Percentiles rank a stretch among this genome's conserved stretches.
Conservation (phyloP, 148 eudicot genomes). For the Silene conica region DNA sequence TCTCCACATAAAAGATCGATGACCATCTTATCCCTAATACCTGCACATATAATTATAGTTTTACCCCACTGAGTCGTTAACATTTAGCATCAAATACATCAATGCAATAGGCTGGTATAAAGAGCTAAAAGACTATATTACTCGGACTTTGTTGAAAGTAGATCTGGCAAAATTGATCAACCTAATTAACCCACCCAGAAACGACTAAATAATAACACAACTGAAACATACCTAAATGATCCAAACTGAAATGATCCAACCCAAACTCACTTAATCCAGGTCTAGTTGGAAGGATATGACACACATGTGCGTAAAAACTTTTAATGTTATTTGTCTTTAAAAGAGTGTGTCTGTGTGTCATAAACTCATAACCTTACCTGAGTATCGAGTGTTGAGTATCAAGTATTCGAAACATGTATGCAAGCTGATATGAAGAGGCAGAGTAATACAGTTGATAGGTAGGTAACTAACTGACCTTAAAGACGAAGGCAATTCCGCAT, state of each 20-base stretch:
- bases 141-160: not conserved
- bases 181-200: not conserved
- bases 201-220: too few relatives aligned
- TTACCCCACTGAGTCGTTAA: not conserved
- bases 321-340: too few relatives aligned
- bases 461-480: slow-evolving; percentile 50
- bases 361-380: too few relatives aligned
- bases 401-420: too few relatives aligned
- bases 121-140: too few relatives aligned
- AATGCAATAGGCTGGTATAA: not conserved
- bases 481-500: slow-evolving; percentile 44
- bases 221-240: not conserved
- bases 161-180: not conserved
- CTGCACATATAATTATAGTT: slow-evolving; percentile 31
- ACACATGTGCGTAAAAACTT: not conserved
- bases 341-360: too few relatives aligned
- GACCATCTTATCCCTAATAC: slow-evolving; percentile 81
- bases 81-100: not conserved
- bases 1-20: slow-evolving; percentile 76
- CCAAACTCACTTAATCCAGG: not conserved
- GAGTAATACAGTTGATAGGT: not conserved
- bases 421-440: too few relatives aligned
- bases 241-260: not conserved
- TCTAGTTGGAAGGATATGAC: too few relatives aligned
- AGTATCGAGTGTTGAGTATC: too few relatives aligned